Evolutionary conservation across 2,329 filamentous ascomycete species (phyloP), one percentile per base, ranked within the genome.

Genomic region (Pseudogymnoascus sp.): DNA sequence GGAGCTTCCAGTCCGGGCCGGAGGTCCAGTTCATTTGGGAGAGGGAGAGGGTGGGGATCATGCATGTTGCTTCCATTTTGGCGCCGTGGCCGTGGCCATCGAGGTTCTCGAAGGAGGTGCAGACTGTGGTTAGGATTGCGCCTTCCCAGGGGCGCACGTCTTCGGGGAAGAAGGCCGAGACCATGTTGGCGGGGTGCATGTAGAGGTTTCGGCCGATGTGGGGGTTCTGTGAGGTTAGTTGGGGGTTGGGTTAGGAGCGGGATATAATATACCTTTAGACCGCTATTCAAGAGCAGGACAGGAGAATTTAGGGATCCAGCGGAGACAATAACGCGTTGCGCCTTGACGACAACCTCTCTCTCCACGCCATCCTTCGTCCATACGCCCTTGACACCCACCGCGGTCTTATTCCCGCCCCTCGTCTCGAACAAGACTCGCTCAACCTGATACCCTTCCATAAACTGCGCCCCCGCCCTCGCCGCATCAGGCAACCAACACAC

Each of bases 171-270:
- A 87, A 79, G 2, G 83, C 89, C 1, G 75, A 73, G 4, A 86
- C 69, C 9, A 80, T 72, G 70, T 80, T 82, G 71, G 86, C 87
- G 1, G 92, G 93, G 71, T 97, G 93, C 0, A 96, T 75, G 69
- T 95, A 81, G 3, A 97, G 83, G 70, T 97, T 91, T 5, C 82
- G 83, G 25, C 93, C 93, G 66, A 97, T 88, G 63, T 96, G 87
- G 3, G 81, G 80, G 72, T 96, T 96, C 78, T 46, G 21, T 9
- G 42, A 23, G 5, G 11, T 46, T 46, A 46, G 21, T 7, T 46
- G 6, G 25, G 42, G 3, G 11, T 7, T 5, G 12, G 7, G 40
- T 25, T 7, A 14, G 42, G 7, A 25, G 21, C 42, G 6, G 21
- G 42, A n/a, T 8, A 14, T 7, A 46, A 46, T 21, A 25, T 46